Conservation (phyloP, 2,329 filamentous ascomycete species). For the Sarocladium oryzae region DNA sequence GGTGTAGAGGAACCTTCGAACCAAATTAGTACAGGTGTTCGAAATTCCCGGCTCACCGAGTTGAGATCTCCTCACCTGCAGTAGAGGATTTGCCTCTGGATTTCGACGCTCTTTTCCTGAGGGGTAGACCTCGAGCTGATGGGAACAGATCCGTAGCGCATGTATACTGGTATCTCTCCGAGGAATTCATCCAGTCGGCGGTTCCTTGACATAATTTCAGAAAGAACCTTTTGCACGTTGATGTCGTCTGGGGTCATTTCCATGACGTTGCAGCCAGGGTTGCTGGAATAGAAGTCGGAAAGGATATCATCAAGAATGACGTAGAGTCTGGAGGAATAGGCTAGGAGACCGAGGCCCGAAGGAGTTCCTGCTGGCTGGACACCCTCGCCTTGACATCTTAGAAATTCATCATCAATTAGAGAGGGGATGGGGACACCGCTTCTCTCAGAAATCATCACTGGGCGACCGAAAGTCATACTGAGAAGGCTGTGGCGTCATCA, state of each 20-base stretch:
- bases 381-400: background rate
- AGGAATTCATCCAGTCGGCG: background rate
- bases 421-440: background rate
- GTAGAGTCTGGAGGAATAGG: background rate
- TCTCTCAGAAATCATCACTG: slow-evolving; percentile 3
- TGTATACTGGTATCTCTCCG: background rate
- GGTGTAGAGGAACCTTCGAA: slow-evolving; percentile 1
- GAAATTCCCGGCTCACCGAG: background rate
- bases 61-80: background rate
- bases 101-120: slow-evolving; percentile 2
- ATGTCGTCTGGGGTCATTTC: slow-evolving; percentile 4
- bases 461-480: slow-evolving; percentile 5
- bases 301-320: slow-evolving; percentile 4
- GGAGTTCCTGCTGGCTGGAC: background rate
- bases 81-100: slow-evolving; percentile 1
- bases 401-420: slow-evolving; percentile 5
- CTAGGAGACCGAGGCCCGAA: background rate
- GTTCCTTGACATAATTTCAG: background rate
- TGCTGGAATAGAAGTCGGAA: slow-evolving; percentile 4
- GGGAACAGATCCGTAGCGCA: background rate
- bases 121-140: background rate
- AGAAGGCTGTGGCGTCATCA: background rate
- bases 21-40: background rate
- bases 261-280: slow-evolving; percentile 2
- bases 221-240: background rate